A percentile compares a stretch with the other conserved stretches of the same genome.
These are phyloP conservation scores for Candida bentonensis DNA, from an alignment of 805 yeast genomes.

Conservation along the genomic window DNA sequence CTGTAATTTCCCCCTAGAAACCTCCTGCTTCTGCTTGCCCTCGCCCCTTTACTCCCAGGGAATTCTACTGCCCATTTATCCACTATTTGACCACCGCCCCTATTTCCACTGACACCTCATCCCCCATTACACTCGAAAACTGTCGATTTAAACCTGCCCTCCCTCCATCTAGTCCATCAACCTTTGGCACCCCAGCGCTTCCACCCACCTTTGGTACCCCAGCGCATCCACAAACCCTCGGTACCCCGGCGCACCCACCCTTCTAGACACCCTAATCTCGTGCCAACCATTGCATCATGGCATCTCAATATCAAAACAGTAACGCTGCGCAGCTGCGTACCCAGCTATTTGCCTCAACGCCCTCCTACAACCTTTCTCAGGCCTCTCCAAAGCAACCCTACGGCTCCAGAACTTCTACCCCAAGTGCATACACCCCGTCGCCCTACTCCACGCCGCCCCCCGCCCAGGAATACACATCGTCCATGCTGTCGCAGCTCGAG, in stretches of 20 bases:
- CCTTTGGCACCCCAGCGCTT: too few relatives aligned
- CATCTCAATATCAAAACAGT: background rate
- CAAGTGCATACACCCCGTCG: conserved; percentile 8
- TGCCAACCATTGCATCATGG: conserved; percentile 1
- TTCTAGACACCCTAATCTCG: conserved; percentile 7
- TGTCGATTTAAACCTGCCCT: too few relatives aligned
- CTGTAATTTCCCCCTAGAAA: too few relatives aligned
- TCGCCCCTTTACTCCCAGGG: too few relatives aligned
- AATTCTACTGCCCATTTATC: too few relatives aligned
- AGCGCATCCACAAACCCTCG: conserved; percentile 2
- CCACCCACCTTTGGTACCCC: background rate
- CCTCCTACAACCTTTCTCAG: background rate
- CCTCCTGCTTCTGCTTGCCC: too few relatives aligned
- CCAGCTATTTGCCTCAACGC: background rate
- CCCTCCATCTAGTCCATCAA: too few relatives aligned
- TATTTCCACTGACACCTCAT: too few relatives aligned
- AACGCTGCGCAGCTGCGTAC: background rate
- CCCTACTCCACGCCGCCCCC: background rate
- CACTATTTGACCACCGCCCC: too few relatives aligned
- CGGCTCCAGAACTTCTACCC: conserved; percentile 13
- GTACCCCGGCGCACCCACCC: conserved; percentile 7
- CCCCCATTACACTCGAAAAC: too few relatives aligned
- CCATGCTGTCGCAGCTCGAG: conserved; percentile 45
- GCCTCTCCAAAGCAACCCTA: background rate
- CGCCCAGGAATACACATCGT: conserved; percentile 29